phyloP scores from a whole-genome alignment of 495 filamentous ascomycete genomes.

The Tuber umbilicatum region DNA sequence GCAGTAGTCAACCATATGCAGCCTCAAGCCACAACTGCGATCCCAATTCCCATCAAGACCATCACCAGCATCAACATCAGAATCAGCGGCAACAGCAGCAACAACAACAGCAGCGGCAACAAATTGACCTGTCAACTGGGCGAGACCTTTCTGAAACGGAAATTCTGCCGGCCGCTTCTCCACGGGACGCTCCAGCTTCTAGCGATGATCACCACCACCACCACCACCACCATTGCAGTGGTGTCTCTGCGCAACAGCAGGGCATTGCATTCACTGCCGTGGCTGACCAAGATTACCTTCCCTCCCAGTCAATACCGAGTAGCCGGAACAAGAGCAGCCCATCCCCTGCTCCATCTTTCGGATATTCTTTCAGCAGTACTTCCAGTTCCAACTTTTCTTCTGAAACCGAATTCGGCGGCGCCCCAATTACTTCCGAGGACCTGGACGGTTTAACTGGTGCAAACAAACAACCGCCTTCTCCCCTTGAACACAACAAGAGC shows the following conservation, averaged over 20 bases:
- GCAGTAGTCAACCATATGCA: constrained; percentile 28
- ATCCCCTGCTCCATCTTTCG: constrained; percentile 24
- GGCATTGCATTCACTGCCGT: constrained; percentile 32
- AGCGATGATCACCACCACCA: constrained; percentile 29
- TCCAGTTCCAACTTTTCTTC: constrained; percentile 30
- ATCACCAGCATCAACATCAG: constrained; percentile 14
- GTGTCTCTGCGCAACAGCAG: constrained; percentile 35
- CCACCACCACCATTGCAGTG: not conserved
- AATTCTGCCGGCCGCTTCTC: constrained; percentile 9
- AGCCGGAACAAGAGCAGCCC: constrained; percentile 30
- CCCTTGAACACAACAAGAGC: constrained; percentile 15
- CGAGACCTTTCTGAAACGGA: constrained; percentile 2
- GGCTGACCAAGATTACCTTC: constrained; percentile 34
- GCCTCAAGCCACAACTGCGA: constrained; percentile 35
- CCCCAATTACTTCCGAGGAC: constrained; percentile 25
- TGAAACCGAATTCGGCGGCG: constrained; percentile 30
- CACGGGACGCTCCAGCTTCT: constrained; percentile 28
- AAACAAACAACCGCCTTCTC: constrained; percentile 29
- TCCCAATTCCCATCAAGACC: constrained; percentile 34
- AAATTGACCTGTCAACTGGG: constrained; percentile 38
- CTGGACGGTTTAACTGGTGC: constrained; percentile 17
- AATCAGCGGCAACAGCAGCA: constrained; percentile 13
- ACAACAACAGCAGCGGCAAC: constrained; percentile 26
- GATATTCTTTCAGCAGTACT: constrained; percentile 19
- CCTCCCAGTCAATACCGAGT: constrained; percentile 33